Percentiles rank a stretch among this genome's conserved stretches.
Evolutionary conservation across 768 basidiomycete species (phyloP).

Genomic region (Termitomyces bulborhizus): DNA sequence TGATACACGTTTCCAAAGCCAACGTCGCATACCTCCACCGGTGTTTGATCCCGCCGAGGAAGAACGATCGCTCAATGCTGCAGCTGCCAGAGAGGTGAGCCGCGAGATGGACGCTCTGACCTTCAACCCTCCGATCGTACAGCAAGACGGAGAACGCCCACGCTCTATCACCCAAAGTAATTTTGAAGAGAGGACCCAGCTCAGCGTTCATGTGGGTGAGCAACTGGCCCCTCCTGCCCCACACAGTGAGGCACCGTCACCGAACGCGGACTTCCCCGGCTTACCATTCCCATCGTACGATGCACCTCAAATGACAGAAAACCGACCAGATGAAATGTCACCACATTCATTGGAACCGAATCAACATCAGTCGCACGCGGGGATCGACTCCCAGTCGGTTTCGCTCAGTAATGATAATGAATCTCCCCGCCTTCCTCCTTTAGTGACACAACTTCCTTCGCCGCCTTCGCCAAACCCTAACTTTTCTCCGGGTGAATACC

Average conservation of each 20-base stretch:
- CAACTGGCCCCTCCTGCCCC: slow-evolving; percentile 32
- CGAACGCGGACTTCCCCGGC: slow-evolving; percentile 21
- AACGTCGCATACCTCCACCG: slow-evolving; percentile 32
- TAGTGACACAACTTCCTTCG: slow-evolving; percentile 1
- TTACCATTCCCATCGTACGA: slow-evolving; percentile 15
- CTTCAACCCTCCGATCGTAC: slow-evolving; percentile 19
- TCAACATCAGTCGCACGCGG: slow-evolving; percentile 3
- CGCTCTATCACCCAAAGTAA: slow-evolving; percentile 11
- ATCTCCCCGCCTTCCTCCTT: slow-evolving; percentile 7
- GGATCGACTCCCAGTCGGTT: slow-evolving; percentile 2
- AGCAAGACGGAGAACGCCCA: slow-evolving; percentile 13
- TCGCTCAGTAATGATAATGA: neutral
- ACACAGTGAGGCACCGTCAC: slow-evolving; percentile 32
- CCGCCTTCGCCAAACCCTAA: slow-evolving; percentile 26
- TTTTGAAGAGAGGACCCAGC: slow-evolving; percentile 3
- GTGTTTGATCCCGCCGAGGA: slow-evolving; percentile 34
- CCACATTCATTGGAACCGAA: slow-evolving; percentile 1
- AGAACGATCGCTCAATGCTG: slow-evolving; percentile 53
- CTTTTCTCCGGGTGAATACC: slow-evolving; percentile 27
- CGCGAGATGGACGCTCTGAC: slow-evolving; percentile 57
- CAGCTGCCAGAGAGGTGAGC: slow-evolving; percentile 62
- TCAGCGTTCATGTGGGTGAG: neutral
- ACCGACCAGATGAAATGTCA: neutral
- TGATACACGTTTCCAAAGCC: slow-evolving; percentile 12
- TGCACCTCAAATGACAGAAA: slow-evolving; percentile 8